Evolutionary conservation across 805 yeast genomes (phyloP).

Genomic region (Suhomyces canberraensis): DNA sequence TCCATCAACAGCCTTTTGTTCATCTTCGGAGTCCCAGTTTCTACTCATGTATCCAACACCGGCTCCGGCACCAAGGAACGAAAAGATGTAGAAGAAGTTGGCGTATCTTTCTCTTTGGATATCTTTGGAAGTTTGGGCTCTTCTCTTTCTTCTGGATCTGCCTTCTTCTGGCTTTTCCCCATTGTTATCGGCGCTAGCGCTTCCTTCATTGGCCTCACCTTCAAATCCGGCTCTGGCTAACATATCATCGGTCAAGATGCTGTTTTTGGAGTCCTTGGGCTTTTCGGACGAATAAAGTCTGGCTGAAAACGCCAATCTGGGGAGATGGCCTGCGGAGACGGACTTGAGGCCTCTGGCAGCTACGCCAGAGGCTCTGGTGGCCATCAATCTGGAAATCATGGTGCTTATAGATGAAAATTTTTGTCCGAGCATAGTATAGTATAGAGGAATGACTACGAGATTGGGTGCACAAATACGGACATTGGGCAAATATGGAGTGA

Average conservation of each 20-base stretch:
- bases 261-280: conserved; percentile 25
- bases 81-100: conserved; percentile 62
- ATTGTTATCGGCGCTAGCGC: too few species aligned
- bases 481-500: too few species aligned
- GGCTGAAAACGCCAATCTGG: neutral
- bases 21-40: conserved; percentile 81
- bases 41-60: conserved; percentile 70
- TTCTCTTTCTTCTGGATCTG: conserved; percentile 26
- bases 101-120: conserved; percentile 80
- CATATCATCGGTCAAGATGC: conserved; percentile 76
- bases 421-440: neutral
- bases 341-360: neutral
- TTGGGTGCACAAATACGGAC: too few species aligned
- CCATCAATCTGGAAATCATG: conserved; percentile 8
- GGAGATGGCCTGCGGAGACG: neutral
- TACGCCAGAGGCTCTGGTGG: conserved; percentile 1
- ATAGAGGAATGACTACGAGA: too few species aligned
- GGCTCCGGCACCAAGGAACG: conserved; percentile 51
- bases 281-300: neutral
- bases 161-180: conserved; percentile 10
- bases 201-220: conserved; percentile 16
- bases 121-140: conserved; percentile 63
- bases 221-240: conserved; percentile 84
- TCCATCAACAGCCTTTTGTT: conserved; percentile 48
- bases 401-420: conserved; percentile 22